Conservation (phyloP, 257 asterid genomes). For the Capsicum baccatum region DNA sequence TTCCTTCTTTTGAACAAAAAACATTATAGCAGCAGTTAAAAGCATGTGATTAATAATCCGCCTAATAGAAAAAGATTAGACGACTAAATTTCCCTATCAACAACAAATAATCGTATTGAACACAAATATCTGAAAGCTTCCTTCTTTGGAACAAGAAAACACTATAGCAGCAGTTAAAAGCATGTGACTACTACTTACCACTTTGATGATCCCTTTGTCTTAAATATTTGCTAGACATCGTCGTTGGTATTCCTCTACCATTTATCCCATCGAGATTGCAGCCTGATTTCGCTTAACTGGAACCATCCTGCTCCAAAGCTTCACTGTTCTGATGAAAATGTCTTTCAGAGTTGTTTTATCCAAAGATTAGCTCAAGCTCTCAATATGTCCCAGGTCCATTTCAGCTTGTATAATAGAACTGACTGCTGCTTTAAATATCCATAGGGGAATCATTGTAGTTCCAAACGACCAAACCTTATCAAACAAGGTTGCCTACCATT, state of each 20-base stretch:
- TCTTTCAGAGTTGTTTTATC: background rate
- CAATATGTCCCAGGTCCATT: background rate
- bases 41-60: background rate
- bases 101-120: background rate
- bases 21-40: conserved; percentile 15
- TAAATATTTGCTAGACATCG: background rate
- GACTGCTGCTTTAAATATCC: background rate
- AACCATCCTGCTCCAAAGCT: background rate
- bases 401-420: conserved; percentile 10
- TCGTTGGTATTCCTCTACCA: conserved; percentile 15
- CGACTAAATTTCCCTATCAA: background rate
- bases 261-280: background rate
- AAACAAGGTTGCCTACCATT: conserved; percentile 15
- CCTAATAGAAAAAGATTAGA: background rate
- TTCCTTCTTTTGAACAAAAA: conserved; percentile 3
- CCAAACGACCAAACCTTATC: background rate
- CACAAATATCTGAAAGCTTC: background rate
- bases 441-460: background rate
- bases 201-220: background rate
- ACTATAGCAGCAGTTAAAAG: conserved; percentile 8
- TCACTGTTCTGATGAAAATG: conserved; percentile 1
- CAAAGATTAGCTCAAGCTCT: conserved; percentile 15
- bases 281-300: background rate
- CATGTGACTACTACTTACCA: conserved; percentile 11
- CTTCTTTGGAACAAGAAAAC: background rate